A percentile compares a stretch with the other conserved stretches of the same genome.
Conservation (phyloP, 768 basidiomycete species). For the Pleurotus djamor region DNA sequence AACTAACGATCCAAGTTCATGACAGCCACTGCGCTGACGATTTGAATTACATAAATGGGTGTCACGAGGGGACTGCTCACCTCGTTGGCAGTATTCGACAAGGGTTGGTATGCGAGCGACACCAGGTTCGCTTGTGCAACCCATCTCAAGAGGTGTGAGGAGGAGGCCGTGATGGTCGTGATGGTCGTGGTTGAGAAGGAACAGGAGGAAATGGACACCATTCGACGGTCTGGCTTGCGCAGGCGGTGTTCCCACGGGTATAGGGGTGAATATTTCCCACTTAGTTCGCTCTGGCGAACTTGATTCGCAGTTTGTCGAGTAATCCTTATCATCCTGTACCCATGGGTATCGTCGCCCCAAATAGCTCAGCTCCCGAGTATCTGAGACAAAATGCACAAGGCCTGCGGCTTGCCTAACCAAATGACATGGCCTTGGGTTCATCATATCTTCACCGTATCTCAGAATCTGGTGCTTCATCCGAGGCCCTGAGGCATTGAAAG, state of each 20-base stretch:
- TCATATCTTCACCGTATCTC: neutral
- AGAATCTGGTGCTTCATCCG: too few species aligned
- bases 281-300: too few species aligned
- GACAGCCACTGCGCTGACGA: neutral
- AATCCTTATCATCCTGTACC: too few species aligned
- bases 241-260: neutral
- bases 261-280: neutral
- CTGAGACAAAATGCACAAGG: neutral
- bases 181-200: neutral
- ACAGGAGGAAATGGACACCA: too few species aligned
- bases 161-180: neutral
- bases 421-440: constrained; percentile 1
- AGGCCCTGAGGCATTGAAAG: too few species aligned
- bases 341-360: neutral
- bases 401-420: neutral
- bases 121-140: constrained; percentile 27
- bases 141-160: constrained; percentile 20
- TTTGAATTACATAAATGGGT: neutral
- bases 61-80: constrained; percentile 34
- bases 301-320: too few species aligned
- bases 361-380: neutral
- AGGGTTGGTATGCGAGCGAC: constrained; percentile 56
- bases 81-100: constrained; percentile 70
- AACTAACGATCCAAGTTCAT: neutral
- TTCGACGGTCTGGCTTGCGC: too few species aligned